Conservation (phyloP, 75 land plant genomes). For the Gnetum montanum region DNA sequence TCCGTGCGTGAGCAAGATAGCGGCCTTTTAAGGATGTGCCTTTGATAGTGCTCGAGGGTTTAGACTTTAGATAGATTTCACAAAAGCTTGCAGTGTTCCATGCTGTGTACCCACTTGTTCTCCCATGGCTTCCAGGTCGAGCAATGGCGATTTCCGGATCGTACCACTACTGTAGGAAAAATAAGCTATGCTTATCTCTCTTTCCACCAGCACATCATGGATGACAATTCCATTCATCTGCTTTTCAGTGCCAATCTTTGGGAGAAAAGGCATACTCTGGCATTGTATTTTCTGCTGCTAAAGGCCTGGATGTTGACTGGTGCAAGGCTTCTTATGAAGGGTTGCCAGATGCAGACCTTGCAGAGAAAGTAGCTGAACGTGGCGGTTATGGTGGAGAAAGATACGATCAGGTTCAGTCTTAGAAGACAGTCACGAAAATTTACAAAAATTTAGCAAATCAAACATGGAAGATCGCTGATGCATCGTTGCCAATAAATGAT, state of each 20-base stretch:
- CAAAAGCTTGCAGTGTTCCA: constrained; percentile 62
- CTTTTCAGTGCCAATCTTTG: constrained; percentile 97
- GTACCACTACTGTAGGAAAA: constrained; percentile 65
- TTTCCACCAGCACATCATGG: constrained; percentile 48
- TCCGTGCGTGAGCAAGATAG: too few relatives aligned
- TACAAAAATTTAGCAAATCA: constrained; percentile 41
- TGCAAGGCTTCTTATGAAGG: constrained; percentile 91
- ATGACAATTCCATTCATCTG: constrained; percentile 82
- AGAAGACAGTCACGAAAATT: constrained; percentile 53
- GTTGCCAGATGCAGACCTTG: constrained; percentile 80
- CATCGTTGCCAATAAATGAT: constrained; percentile 43
- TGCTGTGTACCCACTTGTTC: constrained; percentile 36
- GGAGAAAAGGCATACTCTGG: constrained; percentile 98
- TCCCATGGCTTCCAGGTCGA: constrained; percentile 54
- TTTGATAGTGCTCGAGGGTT: constrained; percentile 80
- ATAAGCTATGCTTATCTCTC: constrained; percentile 87
- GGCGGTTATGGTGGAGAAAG: constrained; percentile 93
- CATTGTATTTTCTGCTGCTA: constrained; percentile 93
- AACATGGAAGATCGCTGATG: constrained; percentile 83
- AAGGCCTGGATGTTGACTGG: constrained; percentile 86
- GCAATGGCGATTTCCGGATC: constrained; percentile 89
- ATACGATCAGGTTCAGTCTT: constrained; percentile 88
- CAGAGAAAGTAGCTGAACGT: constrained; percentile 86
- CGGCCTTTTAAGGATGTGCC: constrained; percentile 51
- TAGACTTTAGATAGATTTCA: constrained; percentile 86